Evolutionary conservation across 352 stramenopile genomes (phyloP).

Genomic region (Pythium biforme): DNA sequence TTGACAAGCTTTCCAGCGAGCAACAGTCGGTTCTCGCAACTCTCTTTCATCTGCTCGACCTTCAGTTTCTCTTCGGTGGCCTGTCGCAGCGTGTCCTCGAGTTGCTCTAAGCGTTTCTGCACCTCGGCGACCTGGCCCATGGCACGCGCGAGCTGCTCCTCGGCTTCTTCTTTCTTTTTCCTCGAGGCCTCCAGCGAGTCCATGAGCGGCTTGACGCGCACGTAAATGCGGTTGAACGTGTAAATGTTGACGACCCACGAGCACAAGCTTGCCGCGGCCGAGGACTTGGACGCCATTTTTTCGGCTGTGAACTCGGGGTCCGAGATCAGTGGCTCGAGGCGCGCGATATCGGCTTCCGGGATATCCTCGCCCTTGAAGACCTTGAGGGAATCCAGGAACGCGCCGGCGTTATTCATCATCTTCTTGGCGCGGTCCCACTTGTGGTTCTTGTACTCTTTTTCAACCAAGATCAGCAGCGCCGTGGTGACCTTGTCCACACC

Average conservation of each 20-base stretch:
- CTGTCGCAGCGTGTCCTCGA: conserved; percentile 93
- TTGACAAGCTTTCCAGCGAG: conserved; percentile 95
- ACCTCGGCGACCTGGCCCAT: conserved; percentile 94
- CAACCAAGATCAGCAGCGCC: conserved; percentile 95
- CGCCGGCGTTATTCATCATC: conserved; percentile 98
- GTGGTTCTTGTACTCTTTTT: conserved; percentile 98
- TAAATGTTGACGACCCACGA: conserved; percentile 98
- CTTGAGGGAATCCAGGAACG: conserved; percentile 93
- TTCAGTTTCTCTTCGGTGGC: conserved; percentile 96
- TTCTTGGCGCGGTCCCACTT: conserved; percentile 98
- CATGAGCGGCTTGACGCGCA: conserved; percentile 98
- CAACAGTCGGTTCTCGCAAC: conserved; percentile 90
- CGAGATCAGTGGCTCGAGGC: conserved; percentile 90
- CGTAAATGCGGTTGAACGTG: conserved; percentile 98
- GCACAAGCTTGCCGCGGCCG: conserved; percentile 95
- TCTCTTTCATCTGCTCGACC: conserved; percentile 94
- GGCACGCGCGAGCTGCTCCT: conserved; percentile 90
- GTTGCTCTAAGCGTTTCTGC: conserved; percentile 87
- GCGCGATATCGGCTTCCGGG: conserved; percentile 91
- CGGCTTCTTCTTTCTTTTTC: conserved; percentile 92
- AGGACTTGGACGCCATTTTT: conserved; percentile 97
- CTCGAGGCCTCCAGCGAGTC: conserved; percentile 94
- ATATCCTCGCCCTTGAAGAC: conserved; percentile 95
- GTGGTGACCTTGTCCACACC: conserved; percentile 97
- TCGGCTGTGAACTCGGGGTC: conserved; percentile 94